Percentiles rank a stretch among this genome's conserved stretches.
phyloP scores from a whole-genome alignment of 164 flowering plant species.

The Macadamia integrifolia region DNA sequence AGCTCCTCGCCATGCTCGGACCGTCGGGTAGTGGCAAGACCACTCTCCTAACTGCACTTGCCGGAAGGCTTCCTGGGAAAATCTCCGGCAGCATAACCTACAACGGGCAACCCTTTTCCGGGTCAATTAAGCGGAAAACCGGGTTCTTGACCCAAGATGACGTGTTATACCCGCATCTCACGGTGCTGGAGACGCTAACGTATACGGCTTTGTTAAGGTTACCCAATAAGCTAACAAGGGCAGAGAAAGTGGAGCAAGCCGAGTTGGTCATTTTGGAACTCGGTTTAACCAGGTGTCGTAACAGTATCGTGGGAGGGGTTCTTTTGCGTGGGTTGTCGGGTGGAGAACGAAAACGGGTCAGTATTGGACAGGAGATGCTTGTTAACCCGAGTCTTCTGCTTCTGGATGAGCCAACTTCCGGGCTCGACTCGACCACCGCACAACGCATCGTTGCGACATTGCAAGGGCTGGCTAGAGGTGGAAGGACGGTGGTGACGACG shows the following conservation, averaged over 20 bases:
- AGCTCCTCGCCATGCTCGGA: constrained; percentile 87
- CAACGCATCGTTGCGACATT: constrained; percentile 58
- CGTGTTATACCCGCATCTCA: constrained; percentile 78
- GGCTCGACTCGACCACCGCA: constrained; percentile 91
- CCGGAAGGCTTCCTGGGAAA: constrained; percentile 64
- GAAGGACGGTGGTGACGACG: constrained; percentile 72
- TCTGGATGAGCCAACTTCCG: constrained; percentile 93
- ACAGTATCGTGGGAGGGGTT: constrained; percentile 59
- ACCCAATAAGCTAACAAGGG: constrained; percentile 41
- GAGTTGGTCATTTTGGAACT: constrained; percentile 58
- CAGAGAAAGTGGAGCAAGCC: constrained; percentile 60
- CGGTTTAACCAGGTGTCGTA: constrained; percentile 59
- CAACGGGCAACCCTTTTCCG: constrained; percentile 59
- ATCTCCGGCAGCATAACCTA: constrained; percentile 61
- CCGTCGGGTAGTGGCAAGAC: constrained; percentile 97
- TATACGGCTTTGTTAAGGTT: constrained; percentile 69
- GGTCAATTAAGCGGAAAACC: constrained; percentile 50
- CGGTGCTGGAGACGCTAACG: constrained; percentile 70
- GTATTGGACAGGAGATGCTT: constrained; percentile 91
- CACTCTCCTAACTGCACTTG: constrained; percentile 74
- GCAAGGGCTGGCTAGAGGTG: constrained; percentile 64
- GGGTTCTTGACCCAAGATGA: constrained; percentile 91
- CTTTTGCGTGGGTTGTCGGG: constrained; percentile 79
- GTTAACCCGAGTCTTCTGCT: constrained; percentile 82
- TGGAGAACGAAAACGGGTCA: constrained; percentile 91